A percentile compares a stretch with the other conserved stretches of the same genome.
Conservation (phyloP, 305 asterid genomes). For the Striga hermonthica region DNA sequence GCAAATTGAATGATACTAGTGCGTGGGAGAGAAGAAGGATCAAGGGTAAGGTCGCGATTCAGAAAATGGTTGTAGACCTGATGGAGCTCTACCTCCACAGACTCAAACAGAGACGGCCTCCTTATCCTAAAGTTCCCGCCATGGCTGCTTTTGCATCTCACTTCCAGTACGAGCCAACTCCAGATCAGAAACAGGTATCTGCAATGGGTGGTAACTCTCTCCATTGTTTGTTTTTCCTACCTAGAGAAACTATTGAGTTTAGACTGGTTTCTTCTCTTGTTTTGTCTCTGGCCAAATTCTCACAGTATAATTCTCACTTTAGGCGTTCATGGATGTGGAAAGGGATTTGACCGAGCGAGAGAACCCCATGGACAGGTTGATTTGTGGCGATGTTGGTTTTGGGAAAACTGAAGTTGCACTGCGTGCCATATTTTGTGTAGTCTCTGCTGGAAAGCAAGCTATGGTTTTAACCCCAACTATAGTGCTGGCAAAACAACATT, state of each 20-base stretch:
- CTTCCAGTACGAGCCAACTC: slow-evolving; percentile 83
- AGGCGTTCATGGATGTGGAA: slow-evolving; percentile 92
- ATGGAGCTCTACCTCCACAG: slow-evolving; percentile 95
- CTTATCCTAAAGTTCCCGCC: slow-evolving; percentile 62
- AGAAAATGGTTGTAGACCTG: slow-evolving; percentile 94
- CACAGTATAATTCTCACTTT: slow-evolving; percentile 46
- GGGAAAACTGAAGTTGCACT: slow-evolving; percentile 98
- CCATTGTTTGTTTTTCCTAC: too few relatives aligned
- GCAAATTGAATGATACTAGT: slow-evolving; percentile 79
- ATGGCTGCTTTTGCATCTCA: slow-evolving; percentile 71
- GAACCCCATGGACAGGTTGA: slow-evolving; percentile 92
- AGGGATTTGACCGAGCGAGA: slow-evolving; percentile 90
- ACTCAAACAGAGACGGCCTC: slow-evolving; percentile 85
- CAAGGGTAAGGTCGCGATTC: slow-evolving; percentile 96
- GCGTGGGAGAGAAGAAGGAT: slow-evolving; percentile 93
- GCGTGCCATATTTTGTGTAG: slow-evolving; percentile 93
- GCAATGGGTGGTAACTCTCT: too few relatives aligned
- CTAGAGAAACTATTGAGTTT: slow-evolving; percentile 12
- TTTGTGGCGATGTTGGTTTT: slow-evolving; percentile 97
- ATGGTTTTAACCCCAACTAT: slow-evolving; percentile 95
- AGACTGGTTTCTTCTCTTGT: slow-evolving; percentile 4
- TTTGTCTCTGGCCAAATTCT: slow-evolving; percentile 31
- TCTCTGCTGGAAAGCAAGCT: slow-evolving; percentile 86
- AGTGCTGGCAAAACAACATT: slow-evolving; percentile 93
- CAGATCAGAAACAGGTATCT: slow-evolving; percentile 78